phyloP scores from a whole-genome alignment of 257 asterid species.

The Nicotiana paniculata region DNA sequence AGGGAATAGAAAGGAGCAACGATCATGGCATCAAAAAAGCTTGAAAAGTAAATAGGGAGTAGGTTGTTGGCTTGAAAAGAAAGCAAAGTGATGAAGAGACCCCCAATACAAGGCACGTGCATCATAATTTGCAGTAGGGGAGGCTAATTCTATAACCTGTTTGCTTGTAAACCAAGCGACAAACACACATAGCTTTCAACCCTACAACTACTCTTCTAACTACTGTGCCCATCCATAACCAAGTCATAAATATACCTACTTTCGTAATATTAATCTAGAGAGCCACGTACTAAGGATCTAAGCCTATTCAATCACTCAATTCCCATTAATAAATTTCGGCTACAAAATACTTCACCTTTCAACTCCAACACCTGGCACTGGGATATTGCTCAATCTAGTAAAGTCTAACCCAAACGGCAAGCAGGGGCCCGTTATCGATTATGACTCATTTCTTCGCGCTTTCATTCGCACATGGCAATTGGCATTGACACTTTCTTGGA shows the following conservation, averaged over 20 bases:
- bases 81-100: conserved; percentile 32
- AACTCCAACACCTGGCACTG: neutral
- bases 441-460: neutral
- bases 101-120: conserved; percentile 28
- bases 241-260: neutral
- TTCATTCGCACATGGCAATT: too few relatives aligned
- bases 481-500: too few relatives aligned
- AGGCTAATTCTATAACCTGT: neutral
- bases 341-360: neutral
- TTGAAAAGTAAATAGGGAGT: conserved; percentile 24
- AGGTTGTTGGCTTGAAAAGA: conserved; percentile 32
- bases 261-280: too few relatives aligned
- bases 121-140: neutral
- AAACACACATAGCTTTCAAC: neutral
- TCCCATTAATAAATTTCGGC: neutral
- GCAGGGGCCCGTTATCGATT: neutral
- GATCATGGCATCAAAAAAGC: neutral
- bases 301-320: neutral
- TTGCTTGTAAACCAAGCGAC: conserved; percentile 53
- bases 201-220: neutral
- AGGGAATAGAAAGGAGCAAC: too few relatives aligned
- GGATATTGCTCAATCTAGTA: neutral
- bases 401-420: neutral
- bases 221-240: neutral
- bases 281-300: too few relatives aligned